Percentiles rank a stretch among this genome's conserved stretches.
These are phyloP conservation scores for Ilyonectria destructans DNA, from an alignment of 2,329 filamentous ascomycete genomes.

Conservation along the genomic window DNA sequence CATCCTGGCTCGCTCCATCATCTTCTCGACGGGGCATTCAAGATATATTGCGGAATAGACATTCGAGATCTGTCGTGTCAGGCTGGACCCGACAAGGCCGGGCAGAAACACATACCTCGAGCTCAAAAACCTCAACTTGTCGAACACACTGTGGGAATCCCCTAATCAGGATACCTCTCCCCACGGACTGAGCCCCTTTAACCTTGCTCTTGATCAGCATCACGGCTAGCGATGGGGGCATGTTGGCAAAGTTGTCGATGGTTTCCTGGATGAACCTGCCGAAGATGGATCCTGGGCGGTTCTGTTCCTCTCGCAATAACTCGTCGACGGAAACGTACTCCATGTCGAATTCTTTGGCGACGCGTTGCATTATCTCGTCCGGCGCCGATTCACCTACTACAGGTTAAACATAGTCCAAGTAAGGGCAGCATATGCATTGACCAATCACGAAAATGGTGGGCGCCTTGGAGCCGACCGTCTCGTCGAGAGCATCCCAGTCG, in stretches of 20 bases:
- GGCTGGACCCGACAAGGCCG: too few relatives aligned
- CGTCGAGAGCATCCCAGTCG: conserved; percentile 30
- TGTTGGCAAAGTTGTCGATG: conserved; percentile 17
- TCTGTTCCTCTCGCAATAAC: conserved; percentile 29
- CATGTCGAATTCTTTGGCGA: conserved; percentile 20
- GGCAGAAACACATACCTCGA: conserved; percentile 19
- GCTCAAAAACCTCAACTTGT: conserved; percentile 30
- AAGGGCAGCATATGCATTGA: neutral
- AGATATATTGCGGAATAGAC: conserved; percentile 27
- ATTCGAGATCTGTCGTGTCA: conserved; percentile 15
- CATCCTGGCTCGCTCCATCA: conserved; percentile 10
- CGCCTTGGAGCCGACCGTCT: conserved; percentile 6
- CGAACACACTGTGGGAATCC: conserved; percentile 27
- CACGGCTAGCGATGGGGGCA: conserved; percentile 20
- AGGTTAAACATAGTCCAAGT: neutral
- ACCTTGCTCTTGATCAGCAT: conserved; percentile 33
- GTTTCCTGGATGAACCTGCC: conserved; percentile 29
- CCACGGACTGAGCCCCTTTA: conserved; percentile 21
- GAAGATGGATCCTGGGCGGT: conserved; percentile 27
- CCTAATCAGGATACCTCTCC: conserved; percentile 26
- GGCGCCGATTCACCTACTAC: conserved; percentile 16
- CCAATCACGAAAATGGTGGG: conserved; percentile 34
- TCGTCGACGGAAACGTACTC: conserved; percentile 27
- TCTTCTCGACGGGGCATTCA: conserved; percentile 8
- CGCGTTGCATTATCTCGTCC: conserved; percentile 1